Percentiles rank a stretch among this genome's conserved stretches.
Evolutionary conservation across 148 eudicot genomes (phyloP).

Genomic region (Spergularia bocconei): DNA sequence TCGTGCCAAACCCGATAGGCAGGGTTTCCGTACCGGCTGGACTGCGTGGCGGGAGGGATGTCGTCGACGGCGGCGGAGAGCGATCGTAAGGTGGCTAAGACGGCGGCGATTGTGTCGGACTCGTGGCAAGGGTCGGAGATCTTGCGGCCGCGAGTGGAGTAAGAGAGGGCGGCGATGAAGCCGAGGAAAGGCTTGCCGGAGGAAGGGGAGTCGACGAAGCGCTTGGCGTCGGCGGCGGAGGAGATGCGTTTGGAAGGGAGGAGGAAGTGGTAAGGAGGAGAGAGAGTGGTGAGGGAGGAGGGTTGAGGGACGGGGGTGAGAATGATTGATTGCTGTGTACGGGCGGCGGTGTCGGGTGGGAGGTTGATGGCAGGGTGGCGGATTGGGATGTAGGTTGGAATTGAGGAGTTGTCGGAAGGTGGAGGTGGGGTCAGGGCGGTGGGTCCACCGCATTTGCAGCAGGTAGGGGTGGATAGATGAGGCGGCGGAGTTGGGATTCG

Average conservation of each 20-base stretch:
- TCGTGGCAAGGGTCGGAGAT: slow-evolving; percentile 66
- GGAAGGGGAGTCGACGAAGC: slow-evolving; percentile 44
- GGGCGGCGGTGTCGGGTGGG: slow-evolving; percentile 44
- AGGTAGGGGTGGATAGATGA: slow-evolving; percentile 31
- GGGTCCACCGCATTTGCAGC: slow-evolving; percentile 75
- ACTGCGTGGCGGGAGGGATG: slow-evolving; percentile 56
- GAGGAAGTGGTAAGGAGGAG: slow-evolving; percentile 63
- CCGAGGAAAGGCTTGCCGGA: slow-evolving; percentile 61
- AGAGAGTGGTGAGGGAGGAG: slow-evolving; percentile 32
- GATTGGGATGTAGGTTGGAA: slow-evolving; percentile 68
- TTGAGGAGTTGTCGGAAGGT: slow-evolving; percentile 25
- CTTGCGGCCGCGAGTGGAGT: slow-evolving; percentile 51
- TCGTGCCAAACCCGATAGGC: slow-evolving; percentile 67
- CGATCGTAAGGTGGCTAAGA: slow-evolving; percentile 40
- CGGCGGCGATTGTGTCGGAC: slow-evolving; percentile 26
- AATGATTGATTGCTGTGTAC: slow-evolving; percentile 60
- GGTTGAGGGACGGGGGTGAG: slow-evolving; percentile 78
- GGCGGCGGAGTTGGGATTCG: slow-evolving; percentile 23
- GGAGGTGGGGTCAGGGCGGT: slow-evolving; percentile 49
- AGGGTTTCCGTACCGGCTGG: slow-evolving; percentile 65
- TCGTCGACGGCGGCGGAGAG: slow-evolving; percentile 43
- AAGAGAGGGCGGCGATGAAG: slow-evolving; percentile 65
- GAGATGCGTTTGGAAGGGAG: slow-evolving; percentile 56
- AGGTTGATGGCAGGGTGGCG: slow-evolving; percentile 71
- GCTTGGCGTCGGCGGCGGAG: slow-evolving; percentile 48